phyloP scores from a whole-genome alignment of 202 grass and related monocot species.

The Saccharum hybrid region DNA sequence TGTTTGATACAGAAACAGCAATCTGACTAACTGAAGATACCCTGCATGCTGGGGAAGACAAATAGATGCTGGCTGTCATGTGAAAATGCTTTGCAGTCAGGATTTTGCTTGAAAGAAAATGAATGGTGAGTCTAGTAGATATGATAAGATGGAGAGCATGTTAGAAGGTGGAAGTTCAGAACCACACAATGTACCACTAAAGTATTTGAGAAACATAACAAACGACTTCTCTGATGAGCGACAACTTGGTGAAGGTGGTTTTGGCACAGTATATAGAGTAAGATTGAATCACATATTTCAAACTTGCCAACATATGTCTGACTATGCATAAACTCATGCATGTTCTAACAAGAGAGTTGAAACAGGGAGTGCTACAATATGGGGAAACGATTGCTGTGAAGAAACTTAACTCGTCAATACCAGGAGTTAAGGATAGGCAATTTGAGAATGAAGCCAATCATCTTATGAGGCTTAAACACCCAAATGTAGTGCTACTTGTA shows the following conservation, averaged over 20 bases:
- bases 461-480: conserved; percentile 12
- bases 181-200: not conserved
- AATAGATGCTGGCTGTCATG: not conserved
- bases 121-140: not conserved
- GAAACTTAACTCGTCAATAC: not conserved
- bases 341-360: not conserved
- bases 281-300: too few species aligned
- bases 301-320: too few species aligned
- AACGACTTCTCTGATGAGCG: not conserved
- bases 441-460: not conserved
- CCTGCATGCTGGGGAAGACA: not conserved
- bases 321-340: too few species aligned
- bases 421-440: not conserved
- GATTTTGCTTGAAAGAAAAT: not conserved
- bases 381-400: not conserved
- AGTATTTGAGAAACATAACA: not conserved
- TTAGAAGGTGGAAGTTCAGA: not conserved
- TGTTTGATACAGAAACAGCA: not conserved
- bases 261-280: conserved; percentile 27
- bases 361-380: conserved; percentile 5
- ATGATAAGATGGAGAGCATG: not conserved
- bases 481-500: conserved; percentile 3
- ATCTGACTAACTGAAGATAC: not conserved
- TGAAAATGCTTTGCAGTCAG: not conserved
- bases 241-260: conserved; percentile 11